Evolutionary conservation across 345 rosid species (phyloP).

Genomic region (Eucalyptus paniculata): DNA sequence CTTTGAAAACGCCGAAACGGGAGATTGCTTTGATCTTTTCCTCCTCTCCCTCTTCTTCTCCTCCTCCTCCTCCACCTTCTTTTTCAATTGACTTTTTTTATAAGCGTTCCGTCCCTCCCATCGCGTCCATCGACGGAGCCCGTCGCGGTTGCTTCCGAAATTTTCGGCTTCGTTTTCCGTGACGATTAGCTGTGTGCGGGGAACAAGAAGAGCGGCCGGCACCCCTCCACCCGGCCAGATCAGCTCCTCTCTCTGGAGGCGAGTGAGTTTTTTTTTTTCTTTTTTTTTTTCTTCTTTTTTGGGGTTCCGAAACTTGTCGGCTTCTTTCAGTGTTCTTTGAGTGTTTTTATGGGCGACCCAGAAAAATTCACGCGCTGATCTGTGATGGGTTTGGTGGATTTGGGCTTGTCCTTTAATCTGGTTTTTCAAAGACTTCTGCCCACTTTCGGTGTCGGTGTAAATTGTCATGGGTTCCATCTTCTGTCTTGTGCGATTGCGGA

Average conservation of each 20-base stretch:
- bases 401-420: neutral
- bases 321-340: neutral
- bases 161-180: neutral
- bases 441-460: neutral
- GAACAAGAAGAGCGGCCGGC: neutral
- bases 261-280: neutral
- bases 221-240: neutral
- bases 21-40: neutral
- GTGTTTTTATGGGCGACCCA: neutral
- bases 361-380: neutral
- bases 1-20: constrained; percentile 39
- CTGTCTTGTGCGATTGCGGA: neutral
- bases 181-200: neutral
- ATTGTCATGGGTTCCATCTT: neutral
- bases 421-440: neutral
- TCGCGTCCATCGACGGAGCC: neutral
- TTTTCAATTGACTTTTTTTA: neutral
- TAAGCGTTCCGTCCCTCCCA: neutral
- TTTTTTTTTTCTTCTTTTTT: too few relatives aligned
- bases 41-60: neutral
- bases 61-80: neutral
- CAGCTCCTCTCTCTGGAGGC: neutral
- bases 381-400: neutral
- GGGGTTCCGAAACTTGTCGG: neutral
- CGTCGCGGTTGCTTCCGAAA: neutral